A percentile compares a stretch with the other conserved stretches of the same genome.
Evolutionary conservation across 495 filamentous ascomycete genomes (phyloP).

Genomic region (Pyrenula massariospora): DNA sequence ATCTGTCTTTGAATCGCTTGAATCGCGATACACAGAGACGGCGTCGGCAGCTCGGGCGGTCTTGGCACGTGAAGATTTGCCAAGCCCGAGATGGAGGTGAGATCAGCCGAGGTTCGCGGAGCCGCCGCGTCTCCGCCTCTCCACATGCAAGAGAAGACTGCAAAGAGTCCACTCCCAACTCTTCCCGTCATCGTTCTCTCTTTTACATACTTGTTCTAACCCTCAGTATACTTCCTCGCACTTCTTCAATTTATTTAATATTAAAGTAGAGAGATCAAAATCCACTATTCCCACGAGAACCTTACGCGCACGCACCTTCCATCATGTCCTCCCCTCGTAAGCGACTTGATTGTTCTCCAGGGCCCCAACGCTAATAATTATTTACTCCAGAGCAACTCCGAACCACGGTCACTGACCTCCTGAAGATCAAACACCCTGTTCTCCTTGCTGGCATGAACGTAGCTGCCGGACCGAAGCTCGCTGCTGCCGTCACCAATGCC

Average conservation of each 20-base stretch:
- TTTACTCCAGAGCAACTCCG: conserved; percentile 60
- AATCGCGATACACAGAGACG: no score
- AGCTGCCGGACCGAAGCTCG: conserved; percentile 91
- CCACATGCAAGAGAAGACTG: background rate
- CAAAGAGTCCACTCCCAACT: conserved; percentile 2
- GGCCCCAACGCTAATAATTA: conserved; percentile 3
- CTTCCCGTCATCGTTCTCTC: background rate
- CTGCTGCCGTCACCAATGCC: conserved; percentile 93
- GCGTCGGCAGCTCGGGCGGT: background rate
- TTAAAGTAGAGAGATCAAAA: no score
- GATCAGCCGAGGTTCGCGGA: background rate
- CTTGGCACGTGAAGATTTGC: background rate
- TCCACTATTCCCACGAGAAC: no score
- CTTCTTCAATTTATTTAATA: no score
- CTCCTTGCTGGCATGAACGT: conserved; percentile 98
- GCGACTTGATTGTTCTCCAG: conserved; percentile 16
- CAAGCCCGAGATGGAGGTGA: background rate
- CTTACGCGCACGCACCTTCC: no score
- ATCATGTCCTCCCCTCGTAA: conserved; percentile 76
- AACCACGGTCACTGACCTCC: conserved; percentile 83
- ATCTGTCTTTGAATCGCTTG: no score
- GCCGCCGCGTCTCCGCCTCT: background rate
- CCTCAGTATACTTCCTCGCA: no score
- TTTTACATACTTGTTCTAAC: background rate
- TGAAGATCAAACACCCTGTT: conserved; percentile 94